Evolutionary conservation across 352 stramenopile genomes (phyloP), one percentile per base, ranked within the genome.

Genomic region (Phytophthora pseudosyringae): DNA sequence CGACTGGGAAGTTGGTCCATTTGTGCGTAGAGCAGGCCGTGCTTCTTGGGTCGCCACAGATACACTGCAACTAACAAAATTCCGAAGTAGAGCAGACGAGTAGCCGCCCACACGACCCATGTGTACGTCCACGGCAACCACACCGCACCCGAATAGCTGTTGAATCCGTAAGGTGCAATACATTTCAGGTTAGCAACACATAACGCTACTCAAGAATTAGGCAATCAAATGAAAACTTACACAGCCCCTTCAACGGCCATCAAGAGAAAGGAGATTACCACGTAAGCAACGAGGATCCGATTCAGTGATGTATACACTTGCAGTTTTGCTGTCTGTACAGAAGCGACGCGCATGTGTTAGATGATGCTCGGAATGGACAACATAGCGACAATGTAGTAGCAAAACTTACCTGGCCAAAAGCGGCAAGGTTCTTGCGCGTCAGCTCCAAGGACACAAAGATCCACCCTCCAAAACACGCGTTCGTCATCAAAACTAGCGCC

Each of bases 1-100:
- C 86, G 78, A 57, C 62, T 90, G 25, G 86, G 86, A 21, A 96
- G 70, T 57, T 96, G 85, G 43, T 94, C 82, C 82, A 94, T 94
- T 31, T 83, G 75, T 16, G 85, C 78, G 57, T 94, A 94, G 2
- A 93, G 66, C 38, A 76, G 39, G 4, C 78, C 90, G 26, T 87
- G 91, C 18, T 75, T 66, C 40, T 61, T 88, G 12, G 88, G 88
- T 2, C 82, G 80, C 88, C 88, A 96, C 40, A 95, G 71, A 46
- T 90, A 79, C 15, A 86, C 78, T 31, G 88, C 67, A n/a, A 89
- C 72, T 21, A 86, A 49, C 33, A 96, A 69, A 31, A 91, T 76
- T 4, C 53, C 57, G 48, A 93, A 94, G 50, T 87, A 86, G 25
- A 95, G 71, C 32, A 93, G 55, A 5, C 84, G 81, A 62, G 88